These are phyloP conservation scores for Pichia gijzeniarum DNA, from an alignment of 805 yeast genomes.

Conservation along the genomic window DNA sequence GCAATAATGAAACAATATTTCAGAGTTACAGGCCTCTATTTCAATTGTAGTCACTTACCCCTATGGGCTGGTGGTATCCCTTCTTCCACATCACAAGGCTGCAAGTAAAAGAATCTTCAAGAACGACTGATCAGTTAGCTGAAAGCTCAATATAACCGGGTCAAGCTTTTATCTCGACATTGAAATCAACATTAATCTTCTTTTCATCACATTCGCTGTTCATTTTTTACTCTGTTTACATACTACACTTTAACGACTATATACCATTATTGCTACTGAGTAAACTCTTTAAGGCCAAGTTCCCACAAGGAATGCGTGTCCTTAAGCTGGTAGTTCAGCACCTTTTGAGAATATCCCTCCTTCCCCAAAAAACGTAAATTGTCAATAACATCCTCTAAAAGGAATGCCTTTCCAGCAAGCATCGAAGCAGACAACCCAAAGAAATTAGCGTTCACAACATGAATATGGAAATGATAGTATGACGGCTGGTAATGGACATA, in stretches of 20 bases:
- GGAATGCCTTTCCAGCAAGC: conserved; percentile 70
- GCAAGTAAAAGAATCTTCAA: neutral
- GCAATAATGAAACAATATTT: neutral
- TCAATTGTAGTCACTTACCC: conserved; percentile 19
- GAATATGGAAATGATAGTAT: conserved; percentile 92
- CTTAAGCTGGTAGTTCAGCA: conserved; percentile 61
- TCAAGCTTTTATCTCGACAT: too few relatives aligned
- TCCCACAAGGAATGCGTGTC: conserved; percentile 76
- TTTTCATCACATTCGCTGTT: neutral
- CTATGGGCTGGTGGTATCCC: conserved; percentile 30
- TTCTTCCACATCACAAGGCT: conserved; percentile 22
- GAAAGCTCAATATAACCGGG: too few relatives aligned
- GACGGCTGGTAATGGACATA: conserved; percentile 95
- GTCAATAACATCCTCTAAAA: conserved; percentile 77
- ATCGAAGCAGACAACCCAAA: conserved; percentile 65
- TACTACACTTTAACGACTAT: too few relatives aligned
- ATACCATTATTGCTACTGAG: neutral
- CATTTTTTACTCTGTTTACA: neutral
- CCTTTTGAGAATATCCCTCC: conserved; percentile 52
- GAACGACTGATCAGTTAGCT: too few relatives aligned
- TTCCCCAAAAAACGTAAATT: conserved; percentile 47
- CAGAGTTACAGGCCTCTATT: neutral
- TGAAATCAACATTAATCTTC: neutral
- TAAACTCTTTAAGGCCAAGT: conserved; percentile 21
- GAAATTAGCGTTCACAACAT: conserved; percentile 69